These are phyloP conservation scores for Kickxella alabastrina DNA, from an alignment of 192 early-diverging fungal species.

Conservation along the genomic window DNA sequence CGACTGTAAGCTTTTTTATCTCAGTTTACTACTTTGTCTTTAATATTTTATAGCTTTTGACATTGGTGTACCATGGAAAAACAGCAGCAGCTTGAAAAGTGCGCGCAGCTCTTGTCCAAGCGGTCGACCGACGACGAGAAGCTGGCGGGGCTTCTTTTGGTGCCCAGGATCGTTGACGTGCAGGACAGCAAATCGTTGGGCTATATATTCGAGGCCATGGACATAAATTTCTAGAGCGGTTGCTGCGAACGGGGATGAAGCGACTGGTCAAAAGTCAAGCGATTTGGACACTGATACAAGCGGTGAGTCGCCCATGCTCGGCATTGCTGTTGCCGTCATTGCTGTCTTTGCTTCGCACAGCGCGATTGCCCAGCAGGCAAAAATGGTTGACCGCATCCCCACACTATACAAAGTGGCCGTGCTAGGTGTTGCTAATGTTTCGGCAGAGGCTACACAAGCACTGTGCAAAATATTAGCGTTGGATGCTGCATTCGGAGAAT, in stretches of 20 bases:
- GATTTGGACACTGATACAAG: no score
- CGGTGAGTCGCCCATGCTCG: slow-evolving; percentile 13
- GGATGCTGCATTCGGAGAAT: slow-evolving; percentile 13
- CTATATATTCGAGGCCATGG: slow-evolving; percentile 33
- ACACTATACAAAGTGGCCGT: slow-evolving; percentile 19
- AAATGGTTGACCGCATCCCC: slow-evolving; percentile 34
- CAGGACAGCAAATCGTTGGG: slow-evolving; percentile 22
- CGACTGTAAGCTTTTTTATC: no score
- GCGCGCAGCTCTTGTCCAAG: slow-evolving; percentile 33
- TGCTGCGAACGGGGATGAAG: slow-evolving; percentile 39
- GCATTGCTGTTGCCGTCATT: slow-evolving; percentile 30
- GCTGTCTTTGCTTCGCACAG: slow-evolving; percentile 34
- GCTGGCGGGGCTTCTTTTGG: slow-evolving; percentile 41
- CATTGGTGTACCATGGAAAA: no score
- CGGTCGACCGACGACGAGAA: slow-evolving; percentile 48
- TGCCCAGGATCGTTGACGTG: slow-evolving; percentile 30
- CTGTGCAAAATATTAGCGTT: slow-evolving; percentile 16
- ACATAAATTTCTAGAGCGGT: slow-evolving; percentile 30
- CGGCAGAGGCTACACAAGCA: slow-evolving; percentile 16
- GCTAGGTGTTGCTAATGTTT: neutral
- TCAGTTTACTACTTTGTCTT: neutral
- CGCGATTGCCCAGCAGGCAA: slow-evolving; percentile 15
- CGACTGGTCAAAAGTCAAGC: slow-evolving; percentile 4
- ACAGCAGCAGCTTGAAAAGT: slow-evolving; percentile 31
- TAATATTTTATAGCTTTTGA: no score